Percentiles rank a stretch among this genome's conserved stretches.
phyloP scores from a whole-genome alignment of 768 basidiomycete genomes.

The Collybia nuda region DNA sequence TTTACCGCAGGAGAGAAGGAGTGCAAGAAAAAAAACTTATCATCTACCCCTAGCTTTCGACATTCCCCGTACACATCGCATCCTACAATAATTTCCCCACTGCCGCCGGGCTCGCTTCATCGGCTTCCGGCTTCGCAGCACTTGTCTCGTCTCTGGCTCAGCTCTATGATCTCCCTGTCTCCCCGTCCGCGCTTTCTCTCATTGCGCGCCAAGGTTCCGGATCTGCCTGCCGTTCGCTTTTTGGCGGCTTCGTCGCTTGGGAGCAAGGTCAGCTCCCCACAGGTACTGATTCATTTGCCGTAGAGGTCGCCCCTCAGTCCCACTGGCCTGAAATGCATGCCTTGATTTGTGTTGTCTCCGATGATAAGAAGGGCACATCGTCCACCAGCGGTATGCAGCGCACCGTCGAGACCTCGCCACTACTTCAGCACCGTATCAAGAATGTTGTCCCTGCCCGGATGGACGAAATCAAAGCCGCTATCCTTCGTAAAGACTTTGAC shows the following conservation, averaged over 20 bases:
- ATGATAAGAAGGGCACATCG: slow-evolving; percentile 94
- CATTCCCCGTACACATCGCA: slow-evolving; percentile 79
- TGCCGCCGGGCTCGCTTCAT: slow-evolving; percentile 96
- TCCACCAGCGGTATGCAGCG: slow-evolving; percentile 97
- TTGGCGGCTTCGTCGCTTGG: slow-evolving; percentile 98
- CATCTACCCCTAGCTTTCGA: slow-evolving; percentile 52
- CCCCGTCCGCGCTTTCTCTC: slow-evolving; percentile 81
- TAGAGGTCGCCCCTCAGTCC: slow-evolving; percentile 77
- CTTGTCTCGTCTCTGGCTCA: slow-evolving; percentile 86
- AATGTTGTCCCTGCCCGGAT: slow-evolving; percentile 88
- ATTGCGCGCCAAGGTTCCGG: slow-evolving; percentile 98
- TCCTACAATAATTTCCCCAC: slow-evolving; percentile 99
- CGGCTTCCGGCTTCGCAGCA: slow-evolving; percentile 96
- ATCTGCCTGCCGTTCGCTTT: slow-evolving; percentile 96
- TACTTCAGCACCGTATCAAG: slow-evolving; percentile 87
- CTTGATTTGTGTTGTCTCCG: slow-evolving; percentile 94
- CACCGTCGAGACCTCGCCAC: slow-evolving; percentile 87
- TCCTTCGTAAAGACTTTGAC: slow-evolving; percentile 79
- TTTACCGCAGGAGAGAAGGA: neutral
- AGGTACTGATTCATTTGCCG: slow-evolving; percentile 86
- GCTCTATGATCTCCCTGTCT: slow-evolving; percentile 79
- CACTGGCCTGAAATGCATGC: slow-evolving; percentile 98
- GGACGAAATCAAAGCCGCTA: slow-evolving; percentile 78
- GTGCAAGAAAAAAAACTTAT: slow-evolving; percentile 6
- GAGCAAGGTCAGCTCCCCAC: slow-evolving; percentile 64